These are phyloP conservation scores for Chaetomiaceae sp. DNA, from an alignment of 2,329 filamentous ascomycete genomes.

Conservation along the genomic window DNA sequence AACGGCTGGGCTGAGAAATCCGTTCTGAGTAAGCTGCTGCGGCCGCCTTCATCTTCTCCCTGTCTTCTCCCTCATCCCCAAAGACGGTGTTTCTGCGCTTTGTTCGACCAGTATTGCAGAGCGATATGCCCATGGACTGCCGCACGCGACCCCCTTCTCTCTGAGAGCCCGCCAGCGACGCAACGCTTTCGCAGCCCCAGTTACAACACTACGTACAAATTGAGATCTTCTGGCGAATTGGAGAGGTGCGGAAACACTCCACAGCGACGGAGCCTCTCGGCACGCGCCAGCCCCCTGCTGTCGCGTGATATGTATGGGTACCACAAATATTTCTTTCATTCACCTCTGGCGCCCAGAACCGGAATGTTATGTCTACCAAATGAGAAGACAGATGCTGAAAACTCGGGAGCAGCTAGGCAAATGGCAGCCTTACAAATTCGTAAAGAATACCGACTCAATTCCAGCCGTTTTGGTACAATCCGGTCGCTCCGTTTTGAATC, in stretches of 20 bases:
- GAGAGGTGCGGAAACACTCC: not conserved
- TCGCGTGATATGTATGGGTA: constrained; percentile 8
- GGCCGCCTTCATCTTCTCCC: no score
- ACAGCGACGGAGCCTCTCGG: not conserved
- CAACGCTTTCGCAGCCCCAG: no score
- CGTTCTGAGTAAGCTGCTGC: no score
- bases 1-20: no score
- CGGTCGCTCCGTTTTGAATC: not conserved
- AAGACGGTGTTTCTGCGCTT: no score
- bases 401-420: not conserved
- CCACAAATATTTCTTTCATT: not conserved
- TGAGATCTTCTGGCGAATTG: not conserved
- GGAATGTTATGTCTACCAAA: not conserved
- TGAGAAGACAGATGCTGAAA: not conserved
- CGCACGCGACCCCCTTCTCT: no score
- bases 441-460: not conserved
- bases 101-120: no score
- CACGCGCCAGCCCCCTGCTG: not conserved
- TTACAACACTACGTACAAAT: no score
- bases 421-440: not conserved
- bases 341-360: not conserved
- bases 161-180: no score
- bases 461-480: not conserved
- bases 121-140: no score
- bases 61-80: no score